These are phyloP conservation scores for Amanita thiersii DNA, from an alignment of 768 basidiomycete species.

Conservation along the genomic window DNA sequence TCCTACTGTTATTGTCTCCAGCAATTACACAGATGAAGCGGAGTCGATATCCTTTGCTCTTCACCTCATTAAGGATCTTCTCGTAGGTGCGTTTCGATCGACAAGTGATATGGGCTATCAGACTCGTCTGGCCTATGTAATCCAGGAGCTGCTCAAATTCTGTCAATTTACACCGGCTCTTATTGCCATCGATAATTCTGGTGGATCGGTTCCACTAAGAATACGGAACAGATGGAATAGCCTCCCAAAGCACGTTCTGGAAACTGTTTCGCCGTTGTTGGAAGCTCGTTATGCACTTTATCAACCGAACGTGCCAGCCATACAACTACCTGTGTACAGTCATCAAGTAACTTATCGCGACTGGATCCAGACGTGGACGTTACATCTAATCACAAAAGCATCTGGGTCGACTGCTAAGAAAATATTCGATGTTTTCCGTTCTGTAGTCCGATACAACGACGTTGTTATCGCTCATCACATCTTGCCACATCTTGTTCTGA, in stretches of 20 bases:
- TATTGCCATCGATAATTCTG: conserved; percentile 38
- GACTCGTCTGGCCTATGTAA: conserved; percentile 78
- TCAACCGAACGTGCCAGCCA: conserved; percentile 27
- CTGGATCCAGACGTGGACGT: conserved; percentile 91
- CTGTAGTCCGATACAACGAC: conserved; percentile 78
- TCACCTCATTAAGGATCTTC: conserved; percentile 77
- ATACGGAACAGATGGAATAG: conserved; percentile 71
- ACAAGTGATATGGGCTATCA: conserved; percentile 94
- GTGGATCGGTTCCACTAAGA: conserved; percentile 48
- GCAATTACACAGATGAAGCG: conserved; percentile 72
- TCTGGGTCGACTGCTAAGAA: conserved; percentile 47
- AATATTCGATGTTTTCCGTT: conserved; percentile 75
- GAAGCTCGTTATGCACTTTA: conserved; percentile 55
- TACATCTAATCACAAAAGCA: conserved; percentile 64
- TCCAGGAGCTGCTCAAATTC: conserved; percentile 84
- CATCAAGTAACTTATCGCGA: conserved; percentile 79
- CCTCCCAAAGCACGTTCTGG: conserved; percentile 76
- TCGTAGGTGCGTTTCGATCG: conserved; percentile 86
- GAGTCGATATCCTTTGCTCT: conserved; percentile 77
- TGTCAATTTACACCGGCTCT: conserved; percentile 82
- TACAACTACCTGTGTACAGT: conserved; percentile 73
- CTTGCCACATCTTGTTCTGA: conserved; percentile 86
- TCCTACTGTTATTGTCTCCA: conserved; percentile 60
- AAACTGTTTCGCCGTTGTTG: conserved; percentile 80
- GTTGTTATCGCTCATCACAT: conserved; percentile 90